Conservation (phyloP, 768 basidiomycete species). For the Amanita molliuscula region DNA sequence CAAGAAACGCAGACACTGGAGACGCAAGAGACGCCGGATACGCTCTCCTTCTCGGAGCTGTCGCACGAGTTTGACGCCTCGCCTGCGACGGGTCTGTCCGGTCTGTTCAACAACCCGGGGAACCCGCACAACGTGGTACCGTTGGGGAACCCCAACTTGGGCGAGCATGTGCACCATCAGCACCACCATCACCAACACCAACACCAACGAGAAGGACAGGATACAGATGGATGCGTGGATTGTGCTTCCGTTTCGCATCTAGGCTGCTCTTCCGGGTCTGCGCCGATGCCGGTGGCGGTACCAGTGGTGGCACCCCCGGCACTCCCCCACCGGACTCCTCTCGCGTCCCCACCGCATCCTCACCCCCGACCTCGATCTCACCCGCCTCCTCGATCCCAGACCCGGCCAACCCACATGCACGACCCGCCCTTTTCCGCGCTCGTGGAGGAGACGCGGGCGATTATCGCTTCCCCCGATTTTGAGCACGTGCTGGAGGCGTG, state of each 20-base stretch:
- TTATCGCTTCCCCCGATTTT: conserved; percentile 63
- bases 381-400: not conserved
- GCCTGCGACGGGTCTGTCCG: conserved; percentile 10
- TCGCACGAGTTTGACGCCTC: conserved; percentile 21
- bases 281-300: too few relatives aligned
- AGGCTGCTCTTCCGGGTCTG: too few relatives aligned
- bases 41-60: conserved; percentile 17
- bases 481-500: conserved; percentile 58
- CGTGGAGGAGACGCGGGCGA: conserved; percentile 55
- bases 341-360: conserved; percentile 1
- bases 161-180: too few relatives aligned
- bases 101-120: conserved; percentile 7
- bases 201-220: too few relatives aligned
- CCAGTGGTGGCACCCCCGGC: too few relatives aligned
- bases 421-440: conserved; percentile 50
- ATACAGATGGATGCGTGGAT: not conserved
- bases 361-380: conserved; percentile 8
- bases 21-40: too few relatives aligned
- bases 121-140: conserved; percentile 7
- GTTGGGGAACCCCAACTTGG: too few relatives aligned
- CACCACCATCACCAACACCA: too few relatives aligned
- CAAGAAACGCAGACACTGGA: conserved; percentile 5
- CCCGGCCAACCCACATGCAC: conserved; percentile 8
- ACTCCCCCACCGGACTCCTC: conserved; percentile 14
- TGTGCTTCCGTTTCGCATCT: conserved; percentile 5